phyloP scores from a whole-genome alignment of 805 yeast species.

The Saccharomycopsis fermentans region DNA sequence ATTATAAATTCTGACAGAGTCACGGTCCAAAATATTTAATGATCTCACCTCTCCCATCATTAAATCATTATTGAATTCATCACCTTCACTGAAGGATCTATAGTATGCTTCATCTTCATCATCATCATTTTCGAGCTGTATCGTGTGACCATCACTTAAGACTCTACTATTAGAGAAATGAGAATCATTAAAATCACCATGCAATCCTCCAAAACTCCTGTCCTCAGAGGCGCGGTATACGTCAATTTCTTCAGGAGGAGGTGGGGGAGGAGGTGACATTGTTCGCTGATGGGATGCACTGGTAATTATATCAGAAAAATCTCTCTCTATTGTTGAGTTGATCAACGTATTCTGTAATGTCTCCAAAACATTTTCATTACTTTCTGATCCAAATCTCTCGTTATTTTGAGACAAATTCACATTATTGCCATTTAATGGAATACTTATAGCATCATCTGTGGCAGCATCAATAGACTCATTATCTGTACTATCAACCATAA shows the following conservation, averaged over 20 bases:
- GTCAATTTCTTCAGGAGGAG: neutral
- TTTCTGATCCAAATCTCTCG: neutral
- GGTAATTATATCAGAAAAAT: slow-evolving; percentile 1
- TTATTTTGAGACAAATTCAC: neutral
- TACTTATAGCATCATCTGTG: neutral
- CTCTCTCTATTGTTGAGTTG: slow-evolving; percentile 7
- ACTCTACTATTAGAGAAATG: neutral
- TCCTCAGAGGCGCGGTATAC: neutral
- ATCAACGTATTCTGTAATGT: slow-evolving; percentile 9
- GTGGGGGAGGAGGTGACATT: neutral
- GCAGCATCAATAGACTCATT: neutral
- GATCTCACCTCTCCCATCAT: neutral
- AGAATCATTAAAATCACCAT: neutral
- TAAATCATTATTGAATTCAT: neutral
- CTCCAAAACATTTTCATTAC: slow-evolving; percentile 1
- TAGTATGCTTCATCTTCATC: neutral
- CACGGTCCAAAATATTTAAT: neutral
- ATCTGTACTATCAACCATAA: neutral
- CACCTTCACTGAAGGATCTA: neutral
- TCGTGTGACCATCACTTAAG: neutral
- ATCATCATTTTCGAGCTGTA: neutral
- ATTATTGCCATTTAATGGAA: neutral
- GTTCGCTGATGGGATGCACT: neutral
- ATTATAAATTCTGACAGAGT: neutral
- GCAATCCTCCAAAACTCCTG: neutral